Conservation (phyloP, 257 asterid species). For the Lithospermum erythrorhizon region DNA sequence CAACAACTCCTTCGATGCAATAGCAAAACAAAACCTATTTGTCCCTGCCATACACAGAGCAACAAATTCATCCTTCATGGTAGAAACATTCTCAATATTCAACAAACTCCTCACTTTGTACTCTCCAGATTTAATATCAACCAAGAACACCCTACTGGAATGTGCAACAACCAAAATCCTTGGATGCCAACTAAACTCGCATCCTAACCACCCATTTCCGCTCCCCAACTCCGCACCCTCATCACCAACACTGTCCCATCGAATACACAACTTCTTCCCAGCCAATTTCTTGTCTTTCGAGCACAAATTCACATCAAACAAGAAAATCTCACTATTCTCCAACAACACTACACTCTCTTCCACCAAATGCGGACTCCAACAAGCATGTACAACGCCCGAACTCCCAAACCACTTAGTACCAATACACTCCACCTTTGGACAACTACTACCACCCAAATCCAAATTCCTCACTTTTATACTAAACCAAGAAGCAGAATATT, state of each 20-base stretch:
- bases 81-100: conserved; percentile 41
- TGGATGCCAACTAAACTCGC: conserved; percentile 78
- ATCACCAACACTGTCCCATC: conserved; percentile 26
- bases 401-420: conserved; percentile 44
- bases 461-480: conserved; percentile 19
- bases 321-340: conserved; percentile 52
- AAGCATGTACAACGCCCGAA: conserved; percentile 33
- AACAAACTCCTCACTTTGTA: conserved; percentile 34
- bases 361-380: conserved; percentile 77
- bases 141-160: conserved; percentile 38
- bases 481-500: conserved; percentile 60
- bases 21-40: conserved; percentile 39
- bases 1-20: conserved; percentile 36
- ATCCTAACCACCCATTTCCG: conserved; percentile 37
- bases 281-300: conserved; percentile 13
- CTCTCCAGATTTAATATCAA: conserved; percentile 40
- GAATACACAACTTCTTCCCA: conserved; percentile 23
- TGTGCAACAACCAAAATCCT: conserved; percentile 49
- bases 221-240: conserved; percentile 12
- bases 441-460: conserved; percentile 10
- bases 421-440: conserved; percentile 29
- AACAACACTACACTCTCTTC: conserved; percentile 66
- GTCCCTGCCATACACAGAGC: conserved; percentile 43
- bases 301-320: conserved; percentile 47
- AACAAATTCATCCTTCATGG: conserved; percentile 37